These are phyloP conservation scores for Apiospora rasikravindrae DNA, from an alignment of 2,329 filamentous ascomycete species.

Conservation along the genomic window DNA sequence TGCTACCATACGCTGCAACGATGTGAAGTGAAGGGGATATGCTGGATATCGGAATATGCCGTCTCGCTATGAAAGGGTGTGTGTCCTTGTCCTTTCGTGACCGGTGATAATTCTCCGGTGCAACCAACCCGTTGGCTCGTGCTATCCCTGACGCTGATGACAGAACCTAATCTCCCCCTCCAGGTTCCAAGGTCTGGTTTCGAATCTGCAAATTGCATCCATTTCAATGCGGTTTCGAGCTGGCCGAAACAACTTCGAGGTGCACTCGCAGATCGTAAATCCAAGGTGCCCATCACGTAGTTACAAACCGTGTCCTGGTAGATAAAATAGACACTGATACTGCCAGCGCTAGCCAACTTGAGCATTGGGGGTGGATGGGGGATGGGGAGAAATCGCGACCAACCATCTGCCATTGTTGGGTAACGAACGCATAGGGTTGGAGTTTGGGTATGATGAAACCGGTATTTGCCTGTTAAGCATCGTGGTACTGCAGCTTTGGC, in stretches of 20 bases:
- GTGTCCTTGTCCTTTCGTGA: neutral
- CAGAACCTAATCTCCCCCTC: constrained; percentile 9
- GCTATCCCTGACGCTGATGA: constrained; percentile 6
- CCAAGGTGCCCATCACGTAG: neutral
- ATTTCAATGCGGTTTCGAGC: neutral
- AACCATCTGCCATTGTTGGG: neutral
- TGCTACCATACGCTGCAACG: neutral
- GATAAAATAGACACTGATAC: neutral
- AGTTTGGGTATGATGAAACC: neutral
- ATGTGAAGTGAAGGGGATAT: neutral
- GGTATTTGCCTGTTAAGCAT: neutral
- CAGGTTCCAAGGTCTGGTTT: neutral
- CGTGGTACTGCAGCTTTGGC: neutral
- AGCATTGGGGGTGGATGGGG: neutral
- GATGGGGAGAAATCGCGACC: neutral
- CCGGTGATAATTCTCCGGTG: neutral
- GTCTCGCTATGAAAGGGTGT: neutral
- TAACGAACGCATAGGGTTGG: neutral
- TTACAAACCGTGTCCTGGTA: neutral
- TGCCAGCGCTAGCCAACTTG: neutral
- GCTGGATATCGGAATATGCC: neutral
- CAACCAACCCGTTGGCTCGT: constrained; percentile 5
- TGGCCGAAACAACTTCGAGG: neutral
- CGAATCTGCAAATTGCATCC: neutral
- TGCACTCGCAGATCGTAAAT: neutral